These are phyloP conservation scores for Phylloboletellus chloephorus DNA, from an alignment of 1,284 basidiomycete species.

Conservation along the genomic window DNA sequence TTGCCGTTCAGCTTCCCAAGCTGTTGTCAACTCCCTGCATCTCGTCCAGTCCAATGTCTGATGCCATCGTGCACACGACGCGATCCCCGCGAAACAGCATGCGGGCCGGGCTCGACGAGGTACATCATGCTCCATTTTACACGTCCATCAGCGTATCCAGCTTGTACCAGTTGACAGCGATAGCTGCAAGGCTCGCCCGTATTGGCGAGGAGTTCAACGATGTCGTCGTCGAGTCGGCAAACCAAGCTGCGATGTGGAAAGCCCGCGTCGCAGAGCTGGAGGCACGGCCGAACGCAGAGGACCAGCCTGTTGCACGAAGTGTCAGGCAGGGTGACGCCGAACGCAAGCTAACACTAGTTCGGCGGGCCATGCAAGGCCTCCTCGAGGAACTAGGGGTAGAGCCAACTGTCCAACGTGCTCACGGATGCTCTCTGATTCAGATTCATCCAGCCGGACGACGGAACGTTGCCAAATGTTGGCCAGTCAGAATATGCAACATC, in stretches of 20 bases:
- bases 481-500: constrained; percentile 12
- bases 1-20: not conserved
- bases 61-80: not conserved
- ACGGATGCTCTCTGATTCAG: constrained; percentile 3
- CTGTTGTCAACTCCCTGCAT: not conserved
- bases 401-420: not conserved
- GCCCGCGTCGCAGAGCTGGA: constrained; percentile 33
- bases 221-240: constrained; percentile 25
- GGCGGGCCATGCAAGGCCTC: constrained; percentile 37
- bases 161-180: constrained; percentile 20
- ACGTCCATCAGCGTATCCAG: not conserved
- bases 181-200: constrained; percentile 21
- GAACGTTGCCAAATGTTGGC: constrained; percentile 2
- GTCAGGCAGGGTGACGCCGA: constrained; percentile 27
- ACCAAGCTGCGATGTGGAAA: constrained; percentile 24
- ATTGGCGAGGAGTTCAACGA: constrained; percentile 33
- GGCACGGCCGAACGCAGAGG: constrained; percentile 1
- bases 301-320: constrained; percentile 7
- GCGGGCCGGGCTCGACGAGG: constrained; percentile 27
- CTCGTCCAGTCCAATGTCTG: constrained; percentile 5
- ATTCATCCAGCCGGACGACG: constrained; percentile 23
- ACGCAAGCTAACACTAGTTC: constrained; percentile 35
- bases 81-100: constrained; percentile 20
- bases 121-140: constrained; percentile 4
- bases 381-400: constrained; percentile 38